Evolutionary conservation across 352 stramenopile genomes (phyloP), one percentile per base, ranked within the genome.

Genomic region (Pythium vanterpoolii): DNA sequence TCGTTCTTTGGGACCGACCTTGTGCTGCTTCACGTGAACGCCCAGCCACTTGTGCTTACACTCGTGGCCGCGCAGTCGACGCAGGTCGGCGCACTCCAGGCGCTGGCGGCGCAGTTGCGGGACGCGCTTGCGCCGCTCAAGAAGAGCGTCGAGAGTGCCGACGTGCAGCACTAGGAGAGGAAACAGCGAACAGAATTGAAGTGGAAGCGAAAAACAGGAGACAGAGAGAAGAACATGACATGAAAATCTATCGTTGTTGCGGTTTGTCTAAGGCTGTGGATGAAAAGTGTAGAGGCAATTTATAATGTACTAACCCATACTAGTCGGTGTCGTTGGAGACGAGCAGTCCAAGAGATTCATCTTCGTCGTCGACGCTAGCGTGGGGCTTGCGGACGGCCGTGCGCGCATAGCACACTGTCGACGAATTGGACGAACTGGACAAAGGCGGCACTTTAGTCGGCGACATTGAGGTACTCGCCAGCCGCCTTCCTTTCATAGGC

Each of bases 11-110:
- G 76, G 44, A 69, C 77, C 46, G 55, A 67, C n/a, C 73, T 87
- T 47, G 83, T 88, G 61, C 67, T 93, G 33, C 69, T 93, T 31
- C 83, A 93, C 72, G 74, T 90, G 44, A 90, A 93, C 68, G 67
- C 87, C 54, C 64, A 76, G 50, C 83, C 83, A 39, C 72, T 93
- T 34, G 83, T 93, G 51, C 76, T 90, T 58, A 93, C 83, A 39
- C 72, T 93, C 28, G 78, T 93, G 43, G 76, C 77, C n/a, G 59
- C 75, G 34, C 74, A 86, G 56, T 82, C 73, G 43, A 72, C 79
- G 13, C 71, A 84, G 31, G 66, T 88, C 23, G 83, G 81, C 11
- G 77, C 79, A 6, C 54, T 93, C 33, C 73, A 84, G 33, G 74
- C 78, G 19, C 62, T 93, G 16, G 76, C 77, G 1, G 61, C 55